Evolutionary conservation across 192 early-diverging fungal genomes (phyloP).

Genomic region (Entomortierella parvispora): DNA sequence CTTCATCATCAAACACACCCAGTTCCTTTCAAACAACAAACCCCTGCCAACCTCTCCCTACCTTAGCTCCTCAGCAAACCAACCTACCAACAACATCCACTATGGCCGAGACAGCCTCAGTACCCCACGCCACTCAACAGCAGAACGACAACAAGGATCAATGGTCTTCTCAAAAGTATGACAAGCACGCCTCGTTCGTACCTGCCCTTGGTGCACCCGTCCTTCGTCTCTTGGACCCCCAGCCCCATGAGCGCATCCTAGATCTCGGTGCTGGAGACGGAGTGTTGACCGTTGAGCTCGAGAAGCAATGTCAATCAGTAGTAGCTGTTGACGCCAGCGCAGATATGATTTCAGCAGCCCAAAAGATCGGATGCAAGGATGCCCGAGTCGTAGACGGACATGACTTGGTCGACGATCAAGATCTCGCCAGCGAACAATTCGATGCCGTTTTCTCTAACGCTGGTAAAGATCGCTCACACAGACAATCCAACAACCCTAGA

Average conservation of each 20-base stretch:
- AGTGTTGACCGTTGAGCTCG: constrained; percentile 64
- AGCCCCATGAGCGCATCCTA: constrained; percentile 65
- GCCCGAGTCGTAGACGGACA: constrained; percentile 67
- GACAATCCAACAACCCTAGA: background rate
- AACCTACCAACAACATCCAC: no score
- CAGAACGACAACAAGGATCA: constrained; percentile 35
- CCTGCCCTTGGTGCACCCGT: constrained; percentile 60
- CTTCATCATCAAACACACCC: no score
- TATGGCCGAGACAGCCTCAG: no score
- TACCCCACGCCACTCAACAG: background rate
- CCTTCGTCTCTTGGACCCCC: constrained; percentile 59
- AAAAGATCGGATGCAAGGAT: constrained; percentile 39
- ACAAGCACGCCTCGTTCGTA: constrained; percentile 67
- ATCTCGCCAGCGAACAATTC: constrained; percentile 57
- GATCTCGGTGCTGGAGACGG: constrained; percentile 81
- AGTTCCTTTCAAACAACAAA: no score
- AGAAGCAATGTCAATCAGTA: constrained; percentile 53
- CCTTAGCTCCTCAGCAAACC: no score
- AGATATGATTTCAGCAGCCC: constrained; percentile 66
- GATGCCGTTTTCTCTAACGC: constrained; percentile 79
- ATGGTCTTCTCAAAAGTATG: constrained; percentile 67
- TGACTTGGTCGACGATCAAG: constrained; percentile 51
- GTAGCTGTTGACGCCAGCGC: constrained; percentile 70
- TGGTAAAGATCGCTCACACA: no score
- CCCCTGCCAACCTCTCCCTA: no score